Conservation (phyloP, 352 stramenopile genomes). For the Aphanomyces invadans region DNA sequence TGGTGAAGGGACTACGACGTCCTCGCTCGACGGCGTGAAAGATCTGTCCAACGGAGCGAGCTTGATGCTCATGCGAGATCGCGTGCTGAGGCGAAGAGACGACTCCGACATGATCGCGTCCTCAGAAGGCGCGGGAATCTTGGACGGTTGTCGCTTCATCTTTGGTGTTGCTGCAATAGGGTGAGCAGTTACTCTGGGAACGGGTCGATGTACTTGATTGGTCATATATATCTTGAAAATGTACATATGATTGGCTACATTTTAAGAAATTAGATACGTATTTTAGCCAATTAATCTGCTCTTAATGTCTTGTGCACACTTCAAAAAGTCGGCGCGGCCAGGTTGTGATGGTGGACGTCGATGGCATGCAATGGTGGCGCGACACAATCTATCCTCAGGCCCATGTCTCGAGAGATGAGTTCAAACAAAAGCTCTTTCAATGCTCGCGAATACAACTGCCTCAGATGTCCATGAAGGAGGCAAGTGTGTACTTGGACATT, state of each 20-base stretch:
- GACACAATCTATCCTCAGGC: not conserved
- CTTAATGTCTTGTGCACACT: not conserved
- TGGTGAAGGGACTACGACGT: not conserved
- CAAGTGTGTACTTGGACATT: constrained; percentile 7
- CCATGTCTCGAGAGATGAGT: not conserved
- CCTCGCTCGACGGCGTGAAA: not conserved
- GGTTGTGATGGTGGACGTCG: not conserved
- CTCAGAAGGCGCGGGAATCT: not conserved
- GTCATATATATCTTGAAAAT: too few species aligned
- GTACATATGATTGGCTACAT: not conserved
- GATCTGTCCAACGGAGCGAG: not conserved
- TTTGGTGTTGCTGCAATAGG: too few species aligned
- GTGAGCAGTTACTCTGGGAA: too few species aligned
- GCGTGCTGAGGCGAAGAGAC: not conserved
- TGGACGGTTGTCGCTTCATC: not conserved
- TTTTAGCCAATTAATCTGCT: not conserved
- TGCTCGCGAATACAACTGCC: constrained; percentile 4
- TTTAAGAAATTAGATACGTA: constrained; percentile 3
- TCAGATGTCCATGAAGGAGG: constrained; percentile 10
- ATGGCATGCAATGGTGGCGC: constrained; percentile 19
- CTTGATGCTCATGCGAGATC: not conserved
- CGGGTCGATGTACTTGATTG: too few species aligned
- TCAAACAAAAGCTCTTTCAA: not conserved
- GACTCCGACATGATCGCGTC: not conserved
- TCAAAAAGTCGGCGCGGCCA: not conserved